A percentile compares a stretch with the other conserved stretches of the same genome.
These are phyloP conservation scores for Conticribra guillardii DNA, from an alignment of 108 stramenopile species.

Conservation along the genomic window DNA sequence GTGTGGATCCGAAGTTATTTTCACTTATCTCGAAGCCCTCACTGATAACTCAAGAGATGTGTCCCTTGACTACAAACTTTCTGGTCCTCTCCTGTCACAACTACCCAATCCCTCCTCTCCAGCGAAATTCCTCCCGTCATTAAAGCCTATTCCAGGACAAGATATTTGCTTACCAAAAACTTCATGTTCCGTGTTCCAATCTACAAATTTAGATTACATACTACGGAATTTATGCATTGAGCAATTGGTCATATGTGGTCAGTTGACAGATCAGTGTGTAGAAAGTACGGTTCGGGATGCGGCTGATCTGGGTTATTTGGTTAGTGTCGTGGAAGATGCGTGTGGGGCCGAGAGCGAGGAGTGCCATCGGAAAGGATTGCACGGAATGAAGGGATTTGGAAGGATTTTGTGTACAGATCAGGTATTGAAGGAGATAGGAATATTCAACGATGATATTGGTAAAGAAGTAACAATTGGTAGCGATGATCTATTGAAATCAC, in stretches of 20 bases:
- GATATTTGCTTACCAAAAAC: constrained; percentile 76
- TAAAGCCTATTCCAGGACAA: constrained; percentile 55
- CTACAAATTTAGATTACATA: constrained; percentile 74
- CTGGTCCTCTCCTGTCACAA: constrained; percentile 52
- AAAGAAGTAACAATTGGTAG: background rate
- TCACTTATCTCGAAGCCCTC: constrained; percentile 67
- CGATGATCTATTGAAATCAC: constrained; percentile 19
- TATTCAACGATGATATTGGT: too few species aligned
- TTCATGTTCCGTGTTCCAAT: constrained; percentile 68
- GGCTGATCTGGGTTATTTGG: constrained; percentile 77
- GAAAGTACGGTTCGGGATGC: constrained; percentile 79
- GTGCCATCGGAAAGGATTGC: constrained; percentile 57
- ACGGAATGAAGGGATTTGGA: constrained; percentile 70
- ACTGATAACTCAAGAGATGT: constrained; percentile 73
- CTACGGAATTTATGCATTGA: constrained; percentile 65
- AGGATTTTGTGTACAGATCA: constrained; percentile 57
- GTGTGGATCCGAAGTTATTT: constrained; percentile 81
- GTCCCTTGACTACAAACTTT: constrained; percentile 74
- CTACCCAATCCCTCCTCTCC: constrained; percentile 49
- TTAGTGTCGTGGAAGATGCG: constrained; percentile 78
- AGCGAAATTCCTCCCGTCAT: constrained; percentile 43
- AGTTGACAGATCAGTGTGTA: constrained; percentile 83
- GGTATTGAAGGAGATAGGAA: constrained; percentile 56
- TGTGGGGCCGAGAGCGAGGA: constrained; percentile 61
- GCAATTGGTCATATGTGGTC: constrained; percentile 73